Evolutionary conservation across 768 basidiomycete genomes (phyloP), one percentile per base, ranked within the genome.

Genomic region (Termitomyces sp.): DNA sequence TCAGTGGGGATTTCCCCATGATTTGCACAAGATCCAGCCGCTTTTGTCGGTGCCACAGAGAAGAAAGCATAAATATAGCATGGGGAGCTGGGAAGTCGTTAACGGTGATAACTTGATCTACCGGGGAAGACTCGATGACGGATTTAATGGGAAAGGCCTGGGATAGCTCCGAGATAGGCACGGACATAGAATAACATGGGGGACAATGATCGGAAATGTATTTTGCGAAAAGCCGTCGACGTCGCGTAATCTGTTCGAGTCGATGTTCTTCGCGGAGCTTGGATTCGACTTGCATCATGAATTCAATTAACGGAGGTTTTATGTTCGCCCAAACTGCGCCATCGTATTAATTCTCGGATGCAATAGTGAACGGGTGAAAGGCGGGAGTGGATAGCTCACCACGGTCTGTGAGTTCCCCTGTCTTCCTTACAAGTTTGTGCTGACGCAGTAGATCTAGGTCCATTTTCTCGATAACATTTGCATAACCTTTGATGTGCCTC

Each of bases 281-380:
- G 17, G 57, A 43, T 57, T 62, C 70, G 63, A 74, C 71, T 31
- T 62, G 64, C 19, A 68, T 54, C 76, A 77, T 77, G 54, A 72
- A 73, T 10, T 49, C 54, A 58, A 73, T 60, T 61, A 77, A 63
- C 23, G 68, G 66, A 9, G 3, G 32, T 55, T 64, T 66, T 41
- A 77, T 77, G 44, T 73, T 77, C 38, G 61, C 57, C 75, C 75
- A 77, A 47, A 73, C 75, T 76, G 32, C 11, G 27, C 34, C 17
- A 50, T 25, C 12, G 35, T 16, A 23, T 53, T 11, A 59, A 37
- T 19, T 21, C 11, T 5, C n/a, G 6, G 34, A 27, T 46, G 16
- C 21, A 47, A 19, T 16, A 11, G 17, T 49, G 38, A 45, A 27
- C 37, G 1, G 23, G 41, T 11, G 47, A 25, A 56, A 49, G 35